These are phyloP conservation scores for Phoenix dactylifera DNA, from an alignment of 176 grass and related monocot genomes.

Conservation along the genomic window DNA sequence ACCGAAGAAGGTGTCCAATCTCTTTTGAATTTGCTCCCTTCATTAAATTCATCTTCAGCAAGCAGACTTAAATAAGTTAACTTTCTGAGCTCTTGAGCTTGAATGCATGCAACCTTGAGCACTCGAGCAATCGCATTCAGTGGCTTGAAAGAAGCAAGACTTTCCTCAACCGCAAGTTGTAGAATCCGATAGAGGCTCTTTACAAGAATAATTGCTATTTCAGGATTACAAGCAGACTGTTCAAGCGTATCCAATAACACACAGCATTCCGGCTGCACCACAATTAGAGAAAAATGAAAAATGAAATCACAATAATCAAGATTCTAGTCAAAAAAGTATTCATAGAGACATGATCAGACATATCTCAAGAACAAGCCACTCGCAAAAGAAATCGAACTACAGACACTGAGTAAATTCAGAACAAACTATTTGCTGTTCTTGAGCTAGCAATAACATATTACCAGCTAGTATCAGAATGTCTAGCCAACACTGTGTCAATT, in stretches of 20 bases:
- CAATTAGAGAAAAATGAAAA: constrained; percentile 14
- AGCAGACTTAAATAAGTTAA: constrained; percentile 20
- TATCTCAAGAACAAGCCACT: no score
- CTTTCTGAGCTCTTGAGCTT: constrained; percentile 67
- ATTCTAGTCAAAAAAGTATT: no score
- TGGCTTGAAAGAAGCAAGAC: constrained; percentile 63
- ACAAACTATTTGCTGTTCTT: no score
- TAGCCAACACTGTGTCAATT: no score
- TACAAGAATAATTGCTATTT: constrained; percentile 54
- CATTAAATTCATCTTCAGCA: constrained; percentile 23
- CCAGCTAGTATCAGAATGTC: no score
- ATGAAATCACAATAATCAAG: no score
- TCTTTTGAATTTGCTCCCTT: constrained; percentile 24
- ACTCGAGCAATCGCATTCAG: constrained; percentile 60
- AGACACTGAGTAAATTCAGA: no score
- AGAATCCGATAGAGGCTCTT: constrained; percentile 84
- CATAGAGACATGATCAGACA: no score
- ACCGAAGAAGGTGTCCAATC: constrained; percentile 23
- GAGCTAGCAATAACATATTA: no score
- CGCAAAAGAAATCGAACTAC: no score
- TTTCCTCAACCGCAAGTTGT: constrained; percentile 74
- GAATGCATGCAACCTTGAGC: constrained; percentile 67
- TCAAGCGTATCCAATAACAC: constrained; percentile 63
- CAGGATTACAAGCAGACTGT: constrained; percentile 48
- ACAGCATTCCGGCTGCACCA: constrained; percentile 91